Evolutionary conservation across 2,329 filamentous ascomycete species (phyloP).

Genomic region (Cercospora nicotianae): DNA sequence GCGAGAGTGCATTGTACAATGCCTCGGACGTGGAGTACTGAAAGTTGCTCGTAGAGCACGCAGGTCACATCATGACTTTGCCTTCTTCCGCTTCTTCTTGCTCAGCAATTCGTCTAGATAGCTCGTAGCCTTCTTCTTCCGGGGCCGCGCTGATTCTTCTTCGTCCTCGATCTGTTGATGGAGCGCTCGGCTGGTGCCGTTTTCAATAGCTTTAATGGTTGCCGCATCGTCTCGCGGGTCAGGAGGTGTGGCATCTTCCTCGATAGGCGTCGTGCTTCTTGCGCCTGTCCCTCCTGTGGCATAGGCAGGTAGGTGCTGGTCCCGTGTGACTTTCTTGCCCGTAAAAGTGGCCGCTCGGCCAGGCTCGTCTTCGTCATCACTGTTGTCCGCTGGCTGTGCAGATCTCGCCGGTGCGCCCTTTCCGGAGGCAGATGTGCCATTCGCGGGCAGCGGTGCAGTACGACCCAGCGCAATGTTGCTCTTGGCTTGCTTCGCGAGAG

Average conservation of each 20-base stretch:
- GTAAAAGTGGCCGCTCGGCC: constrained; percentile 30
- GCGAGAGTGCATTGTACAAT: background rate
- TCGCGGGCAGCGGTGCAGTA: constrained; percentile 8
- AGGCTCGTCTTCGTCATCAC: constrained; percentile 43
- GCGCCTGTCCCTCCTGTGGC: background rate
- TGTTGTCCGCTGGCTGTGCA: constrained; percentile 20
- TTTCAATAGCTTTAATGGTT: constrained; percentile 14
- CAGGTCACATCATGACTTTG: constrained; percentile 3
- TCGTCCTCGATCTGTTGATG: constrained; percentile 10
- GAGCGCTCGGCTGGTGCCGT: background rate
- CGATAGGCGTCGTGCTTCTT: constrained; percentile 11
- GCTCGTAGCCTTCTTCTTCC: constrained; percentile 29
- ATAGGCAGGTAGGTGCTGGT: constrained; percentile 19
- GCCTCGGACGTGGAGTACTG: background rate
- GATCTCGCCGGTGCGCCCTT: constrained; percentile 18
- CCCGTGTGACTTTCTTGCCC: constrained; percentile 20
- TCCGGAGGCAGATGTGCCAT: background rate
- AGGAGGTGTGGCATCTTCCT: constrained; percentile 19
- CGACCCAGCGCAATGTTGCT: constrained; percentile 18
- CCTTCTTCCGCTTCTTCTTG: constrained; percentile 49
- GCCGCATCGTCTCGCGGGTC: constrained; percentile 19
- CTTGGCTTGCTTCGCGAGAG: constrained; percentile 14
- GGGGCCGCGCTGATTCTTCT: constrained; percentile 17
- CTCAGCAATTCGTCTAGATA: constrained; percentile 60
- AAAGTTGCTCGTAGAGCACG: background rate